phyloP scores from a whole-genome alignment of 331 rosid species.

The Malus hybrid region DNA sequence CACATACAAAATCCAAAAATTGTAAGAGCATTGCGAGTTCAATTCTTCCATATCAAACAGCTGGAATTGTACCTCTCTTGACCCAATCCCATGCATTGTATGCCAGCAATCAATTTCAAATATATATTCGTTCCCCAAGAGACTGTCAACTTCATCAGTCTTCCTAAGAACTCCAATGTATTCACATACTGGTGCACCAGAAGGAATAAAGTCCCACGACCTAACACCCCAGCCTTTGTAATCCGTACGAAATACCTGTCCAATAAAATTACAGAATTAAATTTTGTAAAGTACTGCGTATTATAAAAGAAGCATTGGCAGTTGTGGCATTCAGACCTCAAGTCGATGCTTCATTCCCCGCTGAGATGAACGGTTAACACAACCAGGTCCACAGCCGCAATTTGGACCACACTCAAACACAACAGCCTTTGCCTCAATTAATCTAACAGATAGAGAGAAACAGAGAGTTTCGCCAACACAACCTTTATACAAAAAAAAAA shows the following conservation, averaged over 20 bases:
- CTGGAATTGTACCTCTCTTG: conserved; percentile 28
- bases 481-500: not conserved
- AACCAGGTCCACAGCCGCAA: conserved; percentile 32
- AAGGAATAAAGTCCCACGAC: conserved; percentile 32
- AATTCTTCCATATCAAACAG: not conserved
- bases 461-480: not conserved
- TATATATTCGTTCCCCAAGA: conserved; percentile 23
- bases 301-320: not conserved
- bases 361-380: conserved; percentile 33
- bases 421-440: conserved; percentile 31
- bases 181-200: conserved; percentile 39
- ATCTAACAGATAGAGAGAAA: conserved; percentile 4
- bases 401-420: conserved; percentile 40
- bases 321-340: conserved; percentile 14
- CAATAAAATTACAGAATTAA: not conserved
- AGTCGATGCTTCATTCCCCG: conserved; percentile 27
- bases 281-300: not conserved
- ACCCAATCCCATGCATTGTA: conserved; percentile 29
- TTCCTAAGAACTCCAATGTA: conserved; percentile 25
- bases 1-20: not conserved
- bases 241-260: conserved; percentile 26
- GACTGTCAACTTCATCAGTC: conserved; percentile 20
- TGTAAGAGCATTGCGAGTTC: not conserved
- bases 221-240: conserved; percentile 37
- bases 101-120: conserved; percentile 38